Percentiles rank a stretch among this genome's conserved stretches.
phyloP scores from a whole-genome alignment of 2,329 filamentous ascomycete genomes.

The Colletotrichum trifolii region DNA sequence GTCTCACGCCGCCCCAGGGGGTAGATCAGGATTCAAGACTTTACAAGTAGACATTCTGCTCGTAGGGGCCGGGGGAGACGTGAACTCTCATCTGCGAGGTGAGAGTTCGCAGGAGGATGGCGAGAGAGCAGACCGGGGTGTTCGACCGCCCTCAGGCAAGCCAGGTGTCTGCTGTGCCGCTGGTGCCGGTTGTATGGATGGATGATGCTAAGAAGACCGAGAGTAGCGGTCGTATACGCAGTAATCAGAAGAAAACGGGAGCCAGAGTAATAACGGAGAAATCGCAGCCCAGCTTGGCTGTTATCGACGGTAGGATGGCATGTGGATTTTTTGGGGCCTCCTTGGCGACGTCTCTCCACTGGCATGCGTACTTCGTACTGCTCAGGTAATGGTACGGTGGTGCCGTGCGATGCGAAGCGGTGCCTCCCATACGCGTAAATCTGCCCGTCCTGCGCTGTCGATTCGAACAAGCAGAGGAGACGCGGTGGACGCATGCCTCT shows the following conservation, averaged over 20 bases:
- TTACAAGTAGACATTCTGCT: too few species aligned
- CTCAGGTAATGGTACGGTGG: background rate
- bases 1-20: constrained; percentile 32
- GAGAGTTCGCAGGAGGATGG: constrained; percentile 11
- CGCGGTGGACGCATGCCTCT: constrained; percentile 10
- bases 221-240: constrained; percentile 12
- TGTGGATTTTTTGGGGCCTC: constrained; percentile 21
- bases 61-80: too few species aligned
- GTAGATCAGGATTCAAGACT: too few species aligned
- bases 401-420: constrained; percentile 7
- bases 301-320: constrained; percentile 25
- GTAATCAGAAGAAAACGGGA: background rate
- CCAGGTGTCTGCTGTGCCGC: constrained; percentile 15
- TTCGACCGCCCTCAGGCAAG: constrained; percentile 13
- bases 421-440: background rate
- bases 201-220: constrained; percentile 18
- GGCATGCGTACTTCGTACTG: background rate
- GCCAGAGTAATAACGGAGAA: constrained; percentile 8
- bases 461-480: constrained; percentile 1
- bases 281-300: constrained; percentile 19
- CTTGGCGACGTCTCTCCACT: constrained; percentile 23
- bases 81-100: background rate
- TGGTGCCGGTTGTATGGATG: constrained; percentile 9
- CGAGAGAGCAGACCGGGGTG: constrained; percentile 2
- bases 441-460: background rate